These are phyloP conservation scores for Populus hybrid DNA, from an alignment of 441 rosid species.

Conservation along the genomic window DNA sequence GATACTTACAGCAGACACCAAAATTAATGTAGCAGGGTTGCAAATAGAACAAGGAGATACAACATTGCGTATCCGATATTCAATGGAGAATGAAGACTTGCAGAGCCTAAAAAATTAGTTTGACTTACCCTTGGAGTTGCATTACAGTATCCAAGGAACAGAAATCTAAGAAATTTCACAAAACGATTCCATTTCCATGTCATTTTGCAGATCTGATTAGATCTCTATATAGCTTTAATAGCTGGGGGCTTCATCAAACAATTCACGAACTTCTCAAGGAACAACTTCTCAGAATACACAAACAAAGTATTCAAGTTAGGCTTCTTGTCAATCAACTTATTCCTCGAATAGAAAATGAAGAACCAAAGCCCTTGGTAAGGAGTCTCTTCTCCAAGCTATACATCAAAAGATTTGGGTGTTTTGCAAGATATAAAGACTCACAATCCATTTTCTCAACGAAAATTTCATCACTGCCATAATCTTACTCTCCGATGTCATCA, in stretches of 20 bases:
- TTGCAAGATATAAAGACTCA: conserved; percentile 5
- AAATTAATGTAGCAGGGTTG: neutral
- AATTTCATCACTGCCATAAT: conserved; percentile 19
- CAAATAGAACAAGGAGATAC: neutral
- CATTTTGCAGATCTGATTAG: neutral
- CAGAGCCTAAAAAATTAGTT: neutral
- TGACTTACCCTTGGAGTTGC: neutral
- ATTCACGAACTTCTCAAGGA: conserved; percentile 22
- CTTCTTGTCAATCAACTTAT: conserved; percentile 9
- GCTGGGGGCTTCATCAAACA: conserved; percentile 16
- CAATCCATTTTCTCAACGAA: conserved; percentile 24
- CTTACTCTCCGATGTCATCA: conserved; percentile 21
- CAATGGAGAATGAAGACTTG: neutral
- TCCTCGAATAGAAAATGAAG: conserved; percentile 7
- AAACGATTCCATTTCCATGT: neutral
- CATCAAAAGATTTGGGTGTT: conserved; percentile 1
- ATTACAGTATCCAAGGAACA: neutral
- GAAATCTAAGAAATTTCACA: neutral
- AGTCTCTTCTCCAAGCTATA: conserved; percentile 16
- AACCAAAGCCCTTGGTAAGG: conserved; percentile 9
- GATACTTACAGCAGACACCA: neutral
- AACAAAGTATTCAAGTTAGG: neutral
- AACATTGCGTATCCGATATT: neutral
- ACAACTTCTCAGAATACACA: neutral
- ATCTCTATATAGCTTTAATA: conserved; percentile 15